Evolutionary conservation across 73 alveolate genomes (phyloP).

Genomic region (Paramecium sexaurelia): DNA sequence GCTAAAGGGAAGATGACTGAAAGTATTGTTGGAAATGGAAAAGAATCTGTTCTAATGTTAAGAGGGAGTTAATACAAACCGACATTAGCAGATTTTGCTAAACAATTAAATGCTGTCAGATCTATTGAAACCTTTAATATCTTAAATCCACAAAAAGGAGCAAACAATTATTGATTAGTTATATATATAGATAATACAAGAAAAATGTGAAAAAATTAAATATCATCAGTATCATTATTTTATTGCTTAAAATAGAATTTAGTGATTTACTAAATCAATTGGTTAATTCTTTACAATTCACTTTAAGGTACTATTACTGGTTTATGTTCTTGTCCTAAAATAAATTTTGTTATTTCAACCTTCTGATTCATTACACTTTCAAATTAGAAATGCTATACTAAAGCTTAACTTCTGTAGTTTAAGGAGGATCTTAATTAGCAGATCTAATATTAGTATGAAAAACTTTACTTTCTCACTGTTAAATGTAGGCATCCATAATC

Average conservation of each 20-base stretch:
- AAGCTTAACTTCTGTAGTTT: slow-evolving; percentile 78
- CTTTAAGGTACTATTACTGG: slow-evolving; percentile 65
- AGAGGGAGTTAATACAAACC: neutral
- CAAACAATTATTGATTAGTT: slow-evolving; percentile 36
- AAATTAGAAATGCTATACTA: slow-evolving; percentile 62
- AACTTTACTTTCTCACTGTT: slow-evolving; percentile 74
- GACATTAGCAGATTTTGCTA: slow-evolving; percentile 28
- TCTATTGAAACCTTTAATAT: slow-evolving; percentile 39
- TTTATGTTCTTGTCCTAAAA: slow-evolving; percentile 54
- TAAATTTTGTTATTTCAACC: neutral
- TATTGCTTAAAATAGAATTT: neutral
- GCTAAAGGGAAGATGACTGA: slow-evolving; percentile 60
- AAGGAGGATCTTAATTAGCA: slow-evolving; percentile 86
- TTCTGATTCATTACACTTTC: slow-evolving; percentile 70
- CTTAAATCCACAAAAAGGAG: neutral
- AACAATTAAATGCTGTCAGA: slow-evolving; percentile 38
- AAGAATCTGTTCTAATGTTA: neutral
- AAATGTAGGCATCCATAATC: slow-evolving; percentile 90
- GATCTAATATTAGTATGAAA: slow-evolving; percentile 27
- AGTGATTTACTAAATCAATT: neutral
- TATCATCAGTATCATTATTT: slow-evolving; percentile 24
- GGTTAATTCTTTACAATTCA: slow-evolving; percentile 44
- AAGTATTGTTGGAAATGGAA: neutral
- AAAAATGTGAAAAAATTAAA: neutral
- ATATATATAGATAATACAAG: neutral